Conservation (phyloP, 257 asterid genomes). For the Rubia yunnanensis region DNA sequence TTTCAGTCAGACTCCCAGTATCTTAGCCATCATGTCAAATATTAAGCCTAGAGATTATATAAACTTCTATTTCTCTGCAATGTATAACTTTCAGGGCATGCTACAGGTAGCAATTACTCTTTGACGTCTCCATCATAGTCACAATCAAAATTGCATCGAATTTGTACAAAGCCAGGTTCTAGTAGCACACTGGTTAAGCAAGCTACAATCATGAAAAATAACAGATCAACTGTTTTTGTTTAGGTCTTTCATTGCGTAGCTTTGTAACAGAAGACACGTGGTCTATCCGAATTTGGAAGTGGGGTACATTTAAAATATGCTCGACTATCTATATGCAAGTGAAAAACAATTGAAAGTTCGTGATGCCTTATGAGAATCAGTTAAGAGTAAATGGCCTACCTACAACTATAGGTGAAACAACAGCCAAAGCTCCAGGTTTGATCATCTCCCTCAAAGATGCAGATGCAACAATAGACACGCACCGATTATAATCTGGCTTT, state of each 20-base stretch:
- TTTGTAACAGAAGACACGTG: not conserved
- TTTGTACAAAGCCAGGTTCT: not conserved
- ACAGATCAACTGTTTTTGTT: not conserved
- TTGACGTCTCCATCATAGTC: not conserved
- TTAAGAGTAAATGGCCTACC: constrained; percentile 36
- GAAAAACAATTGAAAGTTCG: not conserved
- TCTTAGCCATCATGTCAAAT: not conserved
- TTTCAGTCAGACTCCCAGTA: not conserved
- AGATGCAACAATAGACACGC: constrained; percentile 96
- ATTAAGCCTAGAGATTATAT: not conserved
- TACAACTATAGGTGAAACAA: constrained; percentile 75
- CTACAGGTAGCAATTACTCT: not conserved
- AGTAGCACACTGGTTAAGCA: not conserved
- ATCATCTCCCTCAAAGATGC: constrained; percentile 99
- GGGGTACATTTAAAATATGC: too few relatives aligned
- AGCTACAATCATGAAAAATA: not conserved
- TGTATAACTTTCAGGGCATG: not conserved
- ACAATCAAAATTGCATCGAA: not conserved
- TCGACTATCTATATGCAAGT: too few relatives aligned
- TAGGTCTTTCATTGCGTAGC: not conserved
- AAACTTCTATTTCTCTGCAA: not conserved
- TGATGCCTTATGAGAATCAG: not conserved
- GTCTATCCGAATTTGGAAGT: not conserved
- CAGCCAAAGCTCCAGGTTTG: constrained; percentile 97
- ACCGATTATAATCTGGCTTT: constrained; percentile 94